A percentile compares a stretch with the other conserved stretches of the same genome.
Conservation (phyloP, 805 yeast genomes). For the Candida cerambycidarum region DNA sequence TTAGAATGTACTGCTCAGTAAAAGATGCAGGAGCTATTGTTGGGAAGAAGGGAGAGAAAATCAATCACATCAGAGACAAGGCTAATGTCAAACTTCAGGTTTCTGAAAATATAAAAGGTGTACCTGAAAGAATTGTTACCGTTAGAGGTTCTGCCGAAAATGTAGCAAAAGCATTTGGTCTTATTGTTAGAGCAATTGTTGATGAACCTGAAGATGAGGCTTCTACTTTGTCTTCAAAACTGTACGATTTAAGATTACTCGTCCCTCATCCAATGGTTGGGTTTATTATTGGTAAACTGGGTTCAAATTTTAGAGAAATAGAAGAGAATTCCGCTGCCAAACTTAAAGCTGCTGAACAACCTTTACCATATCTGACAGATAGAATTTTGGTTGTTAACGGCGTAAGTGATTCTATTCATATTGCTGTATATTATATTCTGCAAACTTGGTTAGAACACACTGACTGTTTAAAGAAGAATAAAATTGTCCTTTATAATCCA, state of each 20-base stretch:
- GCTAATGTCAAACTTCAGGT: slow-evolving; percentile 68
- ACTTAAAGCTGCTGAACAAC: slow-evolving; percentile 68
- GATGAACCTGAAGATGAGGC: slow-evolving; percentile 68
- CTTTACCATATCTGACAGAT: slow-evolving; percentile 76
- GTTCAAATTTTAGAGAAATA: slow-evolving; percentile 72
- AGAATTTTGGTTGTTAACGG: slow-evolving; percentile 69
- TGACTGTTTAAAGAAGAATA: slow-evolving; percentile 50
- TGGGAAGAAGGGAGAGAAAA: slow-evolving; percentile 79
- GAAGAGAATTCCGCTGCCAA: slow-evolving; percentile 80
- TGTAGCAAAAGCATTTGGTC: slow-evolving; percentile 80
- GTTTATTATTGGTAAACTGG: slow-evolving; percentile 75
- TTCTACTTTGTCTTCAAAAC: slow-evolving; percentile 53
- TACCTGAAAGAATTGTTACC: slow-evolving; percentile 72
- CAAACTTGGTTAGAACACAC: slow-evolving; percentile 65
- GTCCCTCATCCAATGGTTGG: slow-evolving; percentile 83
- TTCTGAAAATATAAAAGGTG: slow-evolving; percentile 68
- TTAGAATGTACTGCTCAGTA: slow-evolving; percentile 73
- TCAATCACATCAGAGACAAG: slow-evolving; percentile 59
- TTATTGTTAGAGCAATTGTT: slow-evolving; percentile 63
- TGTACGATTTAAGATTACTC: slow-evolving; percentile 57
- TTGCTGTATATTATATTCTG: slow-evolving; percentile 73
- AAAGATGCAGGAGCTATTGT: slow-evolving; percentile 75
- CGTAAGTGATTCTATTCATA: slow-evolving; percentile 84
- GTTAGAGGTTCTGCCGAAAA: slow-evolving; percentile 74
- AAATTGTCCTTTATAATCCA: slow-evolving; percentile 60